Evolutionary conservation across 129 eudicot species (phyloP).

Genomic region (Chrysanthemum seticuspe): DNA sequence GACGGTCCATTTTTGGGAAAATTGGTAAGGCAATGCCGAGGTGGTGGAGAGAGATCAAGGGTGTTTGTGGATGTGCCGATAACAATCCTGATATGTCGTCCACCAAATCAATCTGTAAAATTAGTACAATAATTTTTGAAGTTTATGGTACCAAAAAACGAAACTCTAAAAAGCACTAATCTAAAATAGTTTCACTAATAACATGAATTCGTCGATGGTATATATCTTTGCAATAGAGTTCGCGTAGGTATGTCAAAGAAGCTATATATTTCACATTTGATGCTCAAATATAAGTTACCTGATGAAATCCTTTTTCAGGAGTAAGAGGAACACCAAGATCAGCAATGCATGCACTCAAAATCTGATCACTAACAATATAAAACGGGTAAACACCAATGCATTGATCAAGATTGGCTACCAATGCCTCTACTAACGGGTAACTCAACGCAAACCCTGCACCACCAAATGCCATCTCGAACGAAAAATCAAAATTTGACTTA

Average conservation of each 20-base stretch:
- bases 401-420: conserved; percentile 36
- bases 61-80: conserved; percentile 45
- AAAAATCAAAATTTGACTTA: conserved; percentile 48
- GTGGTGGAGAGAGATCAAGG: conserved; percentile 44
- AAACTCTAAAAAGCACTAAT: too few relatives aligned
- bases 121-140: background rate
- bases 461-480: conserved; percentile 55
- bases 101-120: conserved; percentile 41
- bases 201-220: too few relatives aligned
- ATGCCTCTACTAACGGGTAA: conserved; percentile 41
- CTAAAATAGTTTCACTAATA: background rate
- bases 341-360: conserved; percentile 47
- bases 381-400: conserved; percentile 37
- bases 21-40: conserved; percentile 39
- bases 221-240: too few relatives aligned
- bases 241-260: too few relatives aligned
- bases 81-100: conserved; percentile 40
- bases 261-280: background rate
- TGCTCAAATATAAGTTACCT: conserved; percentile 24
- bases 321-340: conserved; percentile 57
- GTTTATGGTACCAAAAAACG: background rate
- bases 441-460: conserved; percentile 55
- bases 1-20: conserved; percentile 33
- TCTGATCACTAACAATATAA: conserved; percentile 37
- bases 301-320: conserved; percentile 51